Conservation (phyloP, 2,329 filamentous ascomycete species). For the Emergomyces pasteurianus region DNA sequence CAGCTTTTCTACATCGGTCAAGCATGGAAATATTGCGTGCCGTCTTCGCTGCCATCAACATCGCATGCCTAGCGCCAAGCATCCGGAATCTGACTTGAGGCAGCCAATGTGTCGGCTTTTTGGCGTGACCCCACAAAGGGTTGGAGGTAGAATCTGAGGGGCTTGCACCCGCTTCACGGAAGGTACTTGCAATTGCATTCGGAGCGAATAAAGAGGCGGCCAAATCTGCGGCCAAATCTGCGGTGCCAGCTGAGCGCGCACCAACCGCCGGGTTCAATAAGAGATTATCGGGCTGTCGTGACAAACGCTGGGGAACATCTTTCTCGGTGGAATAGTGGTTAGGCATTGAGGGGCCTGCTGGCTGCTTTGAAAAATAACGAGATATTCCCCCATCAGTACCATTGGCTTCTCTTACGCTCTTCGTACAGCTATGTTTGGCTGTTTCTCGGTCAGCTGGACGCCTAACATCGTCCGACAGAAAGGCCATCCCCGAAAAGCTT, state of each 20-base stretch:
- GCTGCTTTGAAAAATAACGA: neutral
- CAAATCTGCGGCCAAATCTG: neutral
- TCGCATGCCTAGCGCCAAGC: neutral
- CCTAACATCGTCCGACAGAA: conserved; percentile 8
- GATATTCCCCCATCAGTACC: neutral
- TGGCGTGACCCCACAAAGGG: neutral
- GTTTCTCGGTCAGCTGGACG: neutral
- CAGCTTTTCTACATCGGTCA: neutral
- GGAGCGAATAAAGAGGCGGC: neutral
- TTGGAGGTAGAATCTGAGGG: neutral
- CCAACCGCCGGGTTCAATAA: neutral
- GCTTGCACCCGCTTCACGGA: neutral
- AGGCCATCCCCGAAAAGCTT: conserved; percentile 16
- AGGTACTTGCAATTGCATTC: neutral
- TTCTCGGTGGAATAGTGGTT: neutral
- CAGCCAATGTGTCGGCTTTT: neutral
- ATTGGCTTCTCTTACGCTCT: neutral
- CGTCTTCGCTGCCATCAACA: neutral
- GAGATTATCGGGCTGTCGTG: neutral
- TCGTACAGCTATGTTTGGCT: neutral
- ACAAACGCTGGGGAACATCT: neutral
- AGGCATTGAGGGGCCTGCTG: neutral
- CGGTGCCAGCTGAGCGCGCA: too few species aligned
- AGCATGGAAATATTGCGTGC: neutral
- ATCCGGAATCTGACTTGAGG: neutral